phyloP scores from a whole-genome alignment of 2,329 filamentous ascomycete species.

The Nemania sp. region DNA sequence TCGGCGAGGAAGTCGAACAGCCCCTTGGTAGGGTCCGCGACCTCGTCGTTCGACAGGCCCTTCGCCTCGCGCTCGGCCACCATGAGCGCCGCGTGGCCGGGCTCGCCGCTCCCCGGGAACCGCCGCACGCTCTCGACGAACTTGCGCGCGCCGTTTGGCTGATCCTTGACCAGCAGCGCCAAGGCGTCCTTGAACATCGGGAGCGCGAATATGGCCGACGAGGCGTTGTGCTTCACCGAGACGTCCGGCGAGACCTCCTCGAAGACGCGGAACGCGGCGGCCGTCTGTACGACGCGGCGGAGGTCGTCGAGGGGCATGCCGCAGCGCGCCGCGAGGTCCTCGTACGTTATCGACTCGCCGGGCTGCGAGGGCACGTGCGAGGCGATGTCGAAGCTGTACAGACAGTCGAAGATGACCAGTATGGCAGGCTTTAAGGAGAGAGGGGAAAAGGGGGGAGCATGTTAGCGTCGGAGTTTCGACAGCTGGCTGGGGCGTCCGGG shows the following conservation, averaged over 20 bases:
- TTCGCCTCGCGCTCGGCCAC: constrained; percentile 25
- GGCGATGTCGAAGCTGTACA: constrained; percentile 34
- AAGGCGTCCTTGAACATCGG: constrained; percentile 29
- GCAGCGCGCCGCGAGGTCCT: constrained; percentile 8
- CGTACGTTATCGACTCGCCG: constrained; percentile 21
- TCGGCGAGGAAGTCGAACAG: constrained; percentile 36
- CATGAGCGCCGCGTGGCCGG: constrained; percentile 33
- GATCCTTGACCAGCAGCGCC: constrained; percentile 31
- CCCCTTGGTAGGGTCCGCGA: constrained; percentile 29
- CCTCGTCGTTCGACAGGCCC: constrained; percentile 15
- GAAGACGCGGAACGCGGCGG: constrained; percentile 36
- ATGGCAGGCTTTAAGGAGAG: constrained; percentile 32
- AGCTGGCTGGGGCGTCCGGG: background rate
- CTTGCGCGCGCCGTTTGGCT: constrained; percentile 19
- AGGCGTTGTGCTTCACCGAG: constrained; percentile 34
- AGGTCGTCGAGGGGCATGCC: constrained; percentile 32
- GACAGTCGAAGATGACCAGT: constrained; percentile 27
- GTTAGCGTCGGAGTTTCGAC: background rate
- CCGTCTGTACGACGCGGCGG: constrained; percentile 35
- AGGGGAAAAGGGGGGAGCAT: background rate
- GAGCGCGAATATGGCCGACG: constrained; percentile 25
- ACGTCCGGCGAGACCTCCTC: constrained; percentile 31
- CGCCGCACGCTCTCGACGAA: constrained; percentile 31
- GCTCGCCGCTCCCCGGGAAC: constrained; percentile 35
- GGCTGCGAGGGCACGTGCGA: constrained; percentile 30